Base-by-base conservation (phyloP, 371 early-diverging fungal species). In the Funneliformis caledonium region DNA sequence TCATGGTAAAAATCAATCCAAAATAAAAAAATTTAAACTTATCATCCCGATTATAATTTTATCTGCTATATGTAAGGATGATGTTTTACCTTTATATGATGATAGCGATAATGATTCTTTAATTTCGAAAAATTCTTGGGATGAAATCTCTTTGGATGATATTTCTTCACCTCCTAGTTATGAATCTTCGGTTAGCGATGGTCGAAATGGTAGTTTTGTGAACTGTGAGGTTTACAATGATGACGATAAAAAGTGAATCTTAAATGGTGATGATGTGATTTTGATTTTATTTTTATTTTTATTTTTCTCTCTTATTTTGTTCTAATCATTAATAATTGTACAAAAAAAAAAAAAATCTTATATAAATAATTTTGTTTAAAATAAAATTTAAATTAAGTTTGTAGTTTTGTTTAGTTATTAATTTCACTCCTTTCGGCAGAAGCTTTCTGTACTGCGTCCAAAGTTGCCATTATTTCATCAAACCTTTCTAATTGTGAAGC, bases 381-480 rank as follows among this genome's bases (percentile, higher is more conserved):
- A 37, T 37, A 52, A 52, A 52, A 16, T 52, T 14, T 12, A 52
- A 52, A 52, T 52, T 56, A 56, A 19, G 4, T 7, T 56, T 19
- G 19, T 56, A 19, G 16, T 19, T 7, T 4, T 56, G 16, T 19
- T 19, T 56, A 19, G 16, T 19, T 16, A 56, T 56, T 56, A 16
- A 56, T 7, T n/a, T 16, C 19, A 56, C 56, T 74, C 56, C 75
- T 59, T 76, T 33, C 19, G 11, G 42, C 76, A 5, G 76, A 6
- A 31, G 56, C 43, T 64, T 76, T 62, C 42, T 62, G 60, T 37
- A 76, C 64, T 31, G 60, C 76, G 62, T 76, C 62, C 2, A 76
- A 62, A 31, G 62, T 52, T 45, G 60, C 64, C 64, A 76, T 76
- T 33, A 76, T 76, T 43, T 76, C 76, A 61, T 76, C 76, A 61